These are phyloP conservation scores for Citrullus colocynthis DNA, from an alignment of 306 rosid genomes.

Conservation along the genomic window DNA sequence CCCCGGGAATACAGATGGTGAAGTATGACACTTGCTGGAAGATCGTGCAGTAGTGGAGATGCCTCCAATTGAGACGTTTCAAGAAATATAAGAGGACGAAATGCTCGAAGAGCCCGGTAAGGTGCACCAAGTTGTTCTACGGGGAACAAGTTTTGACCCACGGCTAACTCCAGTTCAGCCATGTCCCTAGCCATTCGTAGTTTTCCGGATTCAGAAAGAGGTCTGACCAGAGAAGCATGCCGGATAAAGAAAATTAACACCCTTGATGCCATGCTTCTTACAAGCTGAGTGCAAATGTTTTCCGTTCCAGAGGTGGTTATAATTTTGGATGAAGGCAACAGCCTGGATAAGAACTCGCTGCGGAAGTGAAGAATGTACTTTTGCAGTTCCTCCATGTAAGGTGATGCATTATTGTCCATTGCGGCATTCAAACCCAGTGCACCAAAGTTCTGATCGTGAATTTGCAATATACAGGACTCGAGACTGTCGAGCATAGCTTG, in stretches of 20 bases:
- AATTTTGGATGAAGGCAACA: conserved; percentile 56
- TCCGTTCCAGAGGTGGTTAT: conserved; percentile 37
- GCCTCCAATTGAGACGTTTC: conserved; percentile 84
- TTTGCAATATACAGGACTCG: conserved; percentile 85
- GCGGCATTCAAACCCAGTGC: conserved; percentile 81
- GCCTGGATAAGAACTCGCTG: conserved; percentile 61
- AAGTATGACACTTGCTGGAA: conserved; percentile 72
- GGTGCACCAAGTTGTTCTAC: conserved; percentile 96
- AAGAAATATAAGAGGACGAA: conserved; percentile 94
- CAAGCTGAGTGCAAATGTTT: conserved; percentile 87
- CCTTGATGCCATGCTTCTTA: conserved; percentile 87
- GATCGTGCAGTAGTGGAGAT: conserved; percentile 89
- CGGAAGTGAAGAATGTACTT: conserved; percentile 90
- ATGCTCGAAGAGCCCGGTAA: conserved; percentile 86
- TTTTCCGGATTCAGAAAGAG: conserved; percentile 97
- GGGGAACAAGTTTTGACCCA: conserved; percentile 88
- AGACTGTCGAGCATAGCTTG: conserved; percentile 96
- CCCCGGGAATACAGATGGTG: conserved; percentile 92
- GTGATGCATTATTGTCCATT: conserved; percentile 87
- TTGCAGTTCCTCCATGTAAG: conserved; percentile 98
- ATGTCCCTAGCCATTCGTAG: conserved; percentile 98
- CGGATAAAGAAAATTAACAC: conserved; percentile 86
- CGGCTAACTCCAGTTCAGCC: conserved; percentile 95
- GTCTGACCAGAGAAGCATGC: conserved; percentile 96
- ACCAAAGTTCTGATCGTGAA: conserved; percentile 83